A percentile compares a stretch with the other conserved stretches of the same genome.
Conservation (phyloP, 768 basidiomycete species). For the Gloeopeniophorella convolvens region DNA sequence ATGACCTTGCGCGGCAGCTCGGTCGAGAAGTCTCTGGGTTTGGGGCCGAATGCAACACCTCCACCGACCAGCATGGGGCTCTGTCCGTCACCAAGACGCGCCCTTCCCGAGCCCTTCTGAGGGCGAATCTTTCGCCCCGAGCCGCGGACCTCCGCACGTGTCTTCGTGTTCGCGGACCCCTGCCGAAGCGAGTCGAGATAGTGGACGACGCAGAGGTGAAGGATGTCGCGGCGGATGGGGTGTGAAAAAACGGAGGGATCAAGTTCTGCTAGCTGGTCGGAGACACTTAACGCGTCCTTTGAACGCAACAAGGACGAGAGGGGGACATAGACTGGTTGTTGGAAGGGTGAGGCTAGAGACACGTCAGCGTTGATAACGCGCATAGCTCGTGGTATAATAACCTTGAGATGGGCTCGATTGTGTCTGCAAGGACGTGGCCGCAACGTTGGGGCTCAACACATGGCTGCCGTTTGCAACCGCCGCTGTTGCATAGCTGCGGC, state of each 20-base stretch:
- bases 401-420: background rate
- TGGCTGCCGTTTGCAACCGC: background rate
- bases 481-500: slow-evolving; percentile 20
- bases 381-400: background rate
- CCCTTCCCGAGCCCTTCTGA: slow-evolving; percentile 88
- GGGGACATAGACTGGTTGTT: slow-evolving; percentile 51
- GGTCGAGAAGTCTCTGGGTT: slow-evolving; percentile 87
- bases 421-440: background rate
- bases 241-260: slow-evolving; percentile 82
- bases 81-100: slow-evolving; percentile 84
- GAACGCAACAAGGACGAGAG: slow-evolving; percentile 53
- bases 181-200: slow-evolving; percentile 85
- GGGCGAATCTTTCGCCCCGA: slow-evolving; percentile 84
- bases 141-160: slow-evolving; percentile 82
- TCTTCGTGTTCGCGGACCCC: slow-evolving; percentile 89
- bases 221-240: slow-evolving; percentile 85
- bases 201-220: slow-evolving; percentile 87
- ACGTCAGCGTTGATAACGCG: background rate
- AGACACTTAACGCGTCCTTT: slow-evolving; percentile 32
- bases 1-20: slow-evolving; percentile 90
- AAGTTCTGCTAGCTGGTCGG: slow-evolving; percentile 51
- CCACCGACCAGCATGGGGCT: slow-evolving; percentile 87
- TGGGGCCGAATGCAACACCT: slow-evolving; percentile 87
- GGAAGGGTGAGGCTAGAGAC: slow-evolving; percentile 32
- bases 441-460: background rate